Percentiles rank a stretch among this genome's conserved stretches.
phyloP scores from a whole-genome alignment of 192 early-diverging fungal genomes.

The Backusella mclennaniae region DNA sequence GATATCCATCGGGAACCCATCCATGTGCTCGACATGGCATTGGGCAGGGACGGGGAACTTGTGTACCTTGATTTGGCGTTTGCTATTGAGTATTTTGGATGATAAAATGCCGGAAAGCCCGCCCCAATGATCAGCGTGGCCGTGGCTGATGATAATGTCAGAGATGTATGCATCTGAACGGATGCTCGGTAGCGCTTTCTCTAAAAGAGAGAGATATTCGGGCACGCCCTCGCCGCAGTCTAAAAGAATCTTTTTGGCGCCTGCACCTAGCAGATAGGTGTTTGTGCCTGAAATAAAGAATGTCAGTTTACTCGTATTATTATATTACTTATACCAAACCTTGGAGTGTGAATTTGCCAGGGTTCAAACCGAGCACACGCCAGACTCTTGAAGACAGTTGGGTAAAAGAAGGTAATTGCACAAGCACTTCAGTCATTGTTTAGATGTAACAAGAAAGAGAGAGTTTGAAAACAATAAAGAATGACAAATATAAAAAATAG shows the following conservation, averaged over 20 bases:
- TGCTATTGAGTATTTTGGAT: slow-evolving; percentile 14
- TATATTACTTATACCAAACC: slow-evolving; percentile 32
- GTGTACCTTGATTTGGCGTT: slow-evolving; percentile 21
- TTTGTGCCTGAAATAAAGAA: slow-evolving; percentile 58
- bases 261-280: slow-evolving; percentile 83
- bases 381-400: slow-evolving; percentile 57
- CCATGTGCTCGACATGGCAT: slow-evolving; percentile 29
- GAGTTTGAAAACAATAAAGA: neutral
- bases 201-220: slow-evolving; percentile 59
- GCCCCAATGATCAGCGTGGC: slow-evolving; percentile 80
- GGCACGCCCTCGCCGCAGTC: slow-evolving; percentile 81
- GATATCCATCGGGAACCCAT: slow-evolving; percentile 27
- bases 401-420: slow-evolving; percentile 52
- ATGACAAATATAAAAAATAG: neutral
- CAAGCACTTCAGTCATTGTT: slow-evolving; percentile 48
- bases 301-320: too few relatives aligned
- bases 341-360: slow-evolving; percentile 77
- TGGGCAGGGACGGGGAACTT: slow-evolving; percentile 12
- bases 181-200: slow-evolving; percentile 45
- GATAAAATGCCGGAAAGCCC: slow-evolving; percentile 51
- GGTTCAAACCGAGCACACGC: slow-evolving; percentile 77
- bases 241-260: slow-evolving; percentile 63
- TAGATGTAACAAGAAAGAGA: neutral
- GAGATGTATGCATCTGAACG: slow-evolving; percentile 54
- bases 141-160: slow-evolving; percentile 75